Base-by-base conservation (phyloP, 805 yeast genomes). In the Ogataea kodamae region DNA sequence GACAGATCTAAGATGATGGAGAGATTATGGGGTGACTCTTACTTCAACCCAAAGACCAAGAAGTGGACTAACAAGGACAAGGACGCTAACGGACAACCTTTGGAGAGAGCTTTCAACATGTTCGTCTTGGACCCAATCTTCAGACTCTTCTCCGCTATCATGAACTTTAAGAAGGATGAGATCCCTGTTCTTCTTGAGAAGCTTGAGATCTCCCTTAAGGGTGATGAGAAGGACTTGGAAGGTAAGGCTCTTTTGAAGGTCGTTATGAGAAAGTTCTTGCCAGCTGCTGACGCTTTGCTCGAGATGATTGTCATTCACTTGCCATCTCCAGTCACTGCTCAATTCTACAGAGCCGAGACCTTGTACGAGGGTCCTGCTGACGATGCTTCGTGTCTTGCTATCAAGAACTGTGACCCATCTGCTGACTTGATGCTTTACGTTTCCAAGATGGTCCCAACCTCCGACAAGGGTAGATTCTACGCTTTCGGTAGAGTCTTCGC, bases 401-500 rank as follows among this genome's bases (percentile, higher is more conserved):
- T 90, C 76, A 88, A 82, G 78, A 81, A 84, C 81, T 90, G 98
- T 83, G 97, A 90, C 76, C 96, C 97, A 65, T 81, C 70, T 63
- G 96, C 95, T 60, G 97, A 90, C 67, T 83, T 90, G 65, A 90
- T 90, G 98, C 80, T 90, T 66, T 90, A 90, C 88, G 92, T 90
- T 64, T 92, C 97, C 74, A 90, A 90, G 96, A 90, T 90, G 98
- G 97, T 90, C 57, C 98, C 98, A 73, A 90, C 98, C 68, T 90
- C 97, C 59, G 98, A 90, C 74, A 92, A 90, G 80, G 98, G 98
- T 81, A 88, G 98, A 78, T 90, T 90, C 95, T 90, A 88, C 83
- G 98, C 98, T 65, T 92, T 90, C 77, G 98, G 98, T 74, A 92
- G 98, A 81, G 97, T 90, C 68, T 90, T 90, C 78, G 85, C 97